Percentiles rank a stretch among this genome's conserved stretches.
Evolutionary conservation across 2,329 filamentous ascomycete species (phyloP).

Genomic region (Pyrenophora tritici-repentis): DNA sequence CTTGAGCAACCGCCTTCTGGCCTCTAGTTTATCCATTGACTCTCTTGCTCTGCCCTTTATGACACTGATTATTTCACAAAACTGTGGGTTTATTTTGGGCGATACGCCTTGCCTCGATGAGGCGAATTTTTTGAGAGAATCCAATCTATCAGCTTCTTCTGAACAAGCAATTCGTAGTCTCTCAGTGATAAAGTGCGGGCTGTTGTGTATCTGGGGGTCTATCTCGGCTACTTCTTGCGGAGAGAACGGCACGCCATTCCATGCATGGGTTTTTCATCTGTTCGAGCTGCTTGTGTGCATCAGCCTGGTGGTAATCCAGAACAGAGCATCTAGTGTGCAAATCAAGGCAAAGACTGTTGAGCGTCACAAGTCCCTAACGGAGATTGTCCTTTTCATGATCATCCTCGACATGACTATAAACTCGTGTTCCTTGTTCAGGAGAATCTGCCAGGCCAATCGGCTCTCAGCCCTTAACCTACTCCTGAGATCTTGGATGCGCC

Average conservation of each 20-base stretch:
- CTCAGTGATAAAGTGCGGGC: slow-evolving; percentile 8
- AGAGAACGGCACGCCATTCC: too few relatives aligned
- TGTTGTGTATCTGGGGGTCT: neutral
- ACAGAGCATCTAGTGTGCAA: slow-evolving; percentile 14
- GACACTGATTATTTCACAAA: too few relatives aligned
- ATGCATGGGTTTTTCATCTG: slow-evolving; percentile 12
- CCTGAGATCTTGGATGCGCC: slow-evolving; percentile 16
- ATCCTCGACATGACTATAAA: slow-evolving; percentile 20
- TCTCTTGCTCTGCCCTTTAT: neutral
- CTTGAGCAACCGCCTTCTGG: slow-evolving; percentile 21
- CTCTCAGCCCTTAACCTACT: slow-evolving; percentile 14
- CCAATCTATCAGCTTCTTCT: too few relatives aligned
- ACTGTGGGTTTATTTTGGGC: too few relatives aligned
- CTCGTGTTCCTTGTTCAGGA: slow-evolving; percentile 21
- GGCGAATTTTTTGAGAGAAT: too few relatives aligned
- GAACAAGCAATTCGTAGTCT: too few relatives aligned
- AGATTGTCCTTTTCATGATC: slow-evolving; percentile 18
- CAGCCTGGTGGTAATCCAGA: slow-evolving; percentile 19
- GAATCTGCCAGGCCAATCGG: slow-evolving; percentile 20
- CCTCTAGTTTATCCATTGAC: slow-evolving; percentile 16
- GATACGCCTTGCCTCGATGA: too few relatives aligned
- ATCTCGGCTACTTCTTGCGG: neutral
- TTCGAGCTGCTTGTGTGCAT: slow-evolving; percentile 21
- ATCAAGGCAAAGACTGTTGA: slow-evolving; percentile 18
- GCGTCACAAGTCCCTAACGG: slow-evolving; percentile 23